Base-by-base conservation (phyloP, 169 alveolate genomes). In the Condylostoma magnum region DNA sequence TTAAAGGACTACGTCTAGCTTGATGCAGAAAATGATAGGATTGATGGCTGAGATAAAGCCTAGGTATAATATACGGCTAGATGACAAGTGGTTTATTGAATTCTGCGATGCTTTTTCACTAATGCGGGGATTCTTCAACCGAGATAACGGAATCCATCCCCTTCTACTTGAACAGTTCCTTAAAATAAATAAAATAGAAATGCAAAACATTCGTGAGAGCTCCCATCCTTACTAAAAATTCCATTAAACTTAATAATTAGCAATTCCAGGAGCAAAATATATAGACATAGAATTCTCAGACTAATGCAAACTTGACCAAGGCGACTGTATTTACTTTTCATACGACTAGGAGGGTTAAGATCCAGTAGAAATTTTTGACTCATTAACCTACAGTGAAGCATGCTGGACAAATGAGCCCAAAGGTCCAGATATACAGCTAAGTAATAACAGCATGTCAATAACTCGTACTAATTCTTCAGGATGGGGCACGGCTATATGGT, bases 401-500 rank as follows among this genome's bases (percentile, higher is more conserved):
- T n/a, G 50, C 6, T 66, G 75, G 75, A 10, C 58, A 10, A 47
- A 25, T n/a, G 75, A 66, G 31, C 50, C 65, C n/a, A 43, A 47
- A 43, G 75, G 75, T 1, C 75, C 75, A 8, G 75, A 66, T 47
- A 47, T 66, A 22, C 20, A 6, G 1, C 48, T 28, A 3, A 8
- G 25, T 1, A 66, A 66, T 46, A 66, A 47, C 65, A 41, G 47
- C 2, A 66, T 43, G 27, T 8, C 65, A 46, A 63, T 66, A 0
- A 66, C 75, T 8, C 20, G 75, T 43, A 66, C 75, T 6, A 66
- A 66, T 30, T 66, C 75, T 8, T 15, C 41, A 25, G 75, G 75
- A 4, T 66, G 75, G 75, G 75, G 75, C n/a, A 46, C 65, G 27
- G 75, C 75, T 66, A 10, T 66, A 2, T 66, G 75, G 75, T 41